Conservation (phyloP, 352 stramenopile species). For the Globisporangium orthogonon region DNA sequence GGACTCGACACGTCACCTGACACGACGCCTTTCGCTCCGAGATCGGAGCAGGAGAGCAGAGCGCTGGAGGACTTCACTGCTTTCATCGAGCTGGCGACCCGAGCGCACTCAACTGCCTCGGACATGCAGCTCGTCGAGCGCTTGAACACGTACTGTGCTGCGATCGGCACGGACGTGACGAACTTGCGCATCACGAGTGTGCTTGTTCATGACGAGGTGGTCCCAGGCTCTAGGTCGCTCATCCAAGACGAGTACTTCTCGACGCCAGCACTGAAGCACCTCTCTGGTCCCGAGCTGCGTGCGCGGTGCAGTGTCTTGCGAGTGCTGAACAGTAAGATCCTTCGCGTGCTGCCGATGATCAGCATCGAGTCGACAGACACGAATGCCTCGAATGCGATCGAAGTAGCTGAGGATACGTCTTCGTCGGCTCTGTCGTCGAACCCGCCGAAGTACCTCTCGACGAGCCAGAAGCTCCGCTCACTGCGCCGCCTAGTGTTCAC, state of each 20-base stretch:
- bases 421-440: constrained; percentile 1
- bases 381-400: constrained; percentile 31
- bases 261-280: constrained; percentile 47
- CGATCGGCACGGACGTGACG: constrained; percentile 72
- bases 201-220: constrained; percentile 28
- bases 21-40: constrained; percentile 33
- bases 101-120: constrained; percentile 43
- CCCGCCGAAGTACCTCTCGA: constrained; percentile 35
- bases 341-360: constrained; percentile 78
- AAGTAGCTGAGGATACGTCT: constrained; percentile 24
- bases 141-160: constrained; percentile 76
- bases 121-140: constrained; percentile 86
- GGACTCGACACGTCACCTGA: constrained; percentile 27
- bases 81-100: constrained; percentile 61
- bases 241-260: constrained; percentile 71
- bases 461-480: constrained; percentile 63
- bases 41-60: constrained; percentile 39
- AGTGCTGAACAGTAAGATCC: constrained; percentile 89
- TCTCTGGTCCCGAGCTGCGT: constrained; percentile 74
- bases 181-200: constrained; percentile 75
- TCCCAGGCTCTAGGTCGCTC: constrained; percentile 19
- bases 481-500: constrained; percentile 84
- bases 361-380: constrained; percentile 58
- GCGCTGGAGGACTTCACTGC: constrained; percentile 41
- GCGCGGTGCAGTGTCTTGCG: constrained; percentile 89